A percentile compares a stretch with the other conserved stretches of the same genome.
These are phyloP conservation scores for Mytilinidion resinicola DNA, from an alignment of 495 filamentous ascomycete genomes.

Conservation along the genomic window DNA sequence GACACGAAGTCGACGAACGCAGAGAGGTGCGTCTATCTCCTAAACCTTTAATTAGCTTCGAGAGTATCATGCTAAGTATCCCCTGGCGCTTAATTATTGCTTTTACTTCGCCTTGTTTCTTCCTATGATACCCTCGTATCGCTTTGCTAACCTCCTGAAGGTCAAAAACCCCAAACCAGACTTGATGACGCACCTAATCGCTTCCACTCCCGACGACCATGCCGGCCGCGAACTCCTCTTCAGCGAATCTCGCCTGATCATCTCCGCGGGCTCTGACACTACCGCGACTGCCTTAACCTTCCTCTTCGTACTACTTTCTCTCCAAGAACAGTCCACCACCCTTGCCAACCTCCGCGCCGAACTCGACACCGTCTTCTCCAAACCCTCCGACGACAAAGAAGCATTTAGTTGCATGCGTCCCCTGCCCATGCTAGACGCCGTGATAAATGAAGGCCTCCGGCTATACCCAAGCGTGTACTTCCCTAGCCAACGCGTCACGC, in stretches of 20 bases:
- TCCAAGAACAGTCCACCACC: too few relatives aligned
- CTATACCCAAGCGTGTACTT: constrained; percentile 3
- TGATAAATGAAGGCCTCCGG: constrained; percentile 13
- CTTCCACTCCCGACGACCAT: neutral
- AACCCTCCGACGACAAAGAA: neutral
- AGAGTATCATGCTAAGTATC: too few relatives aligned
- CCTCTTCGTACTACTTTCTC: constrained; percentile 4
- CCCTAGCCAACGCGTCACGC: constrained; percentile 1
- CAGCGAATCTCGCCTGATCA: constrained; percentile 7
- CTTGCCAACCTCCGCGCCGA: too few relatives aligned
- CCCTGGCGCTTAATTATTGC: too few relatives aligned
- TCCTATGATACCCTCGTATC: too few relatives aligned
- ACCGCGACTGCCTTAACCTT: constrained; percentile 3
- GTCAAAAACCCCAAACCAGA: constrained; percentile 2
- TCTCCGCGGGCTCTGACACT: constrained; percentile 11
- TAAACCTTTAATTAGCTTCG: too few relatives aligned
- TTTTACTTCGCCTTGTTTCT: too few relatives aligned
- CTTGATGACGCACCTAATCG: neutral
- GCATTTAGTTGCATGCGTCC: constrained; percentile 2
- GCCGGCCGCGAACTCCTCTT: neutral
- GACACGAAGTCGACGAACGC: neutral
- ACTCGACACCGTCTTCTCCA: too few relatives aligned
- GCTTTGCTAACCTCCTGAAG: neutral
- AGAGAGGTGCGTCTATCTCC: neutral
- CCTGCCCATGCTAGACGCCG: neutral